Evolutionary conservation across 169 alveolate genomes (phyloP).

Genomic region (Eimeria maxima): DNA sequence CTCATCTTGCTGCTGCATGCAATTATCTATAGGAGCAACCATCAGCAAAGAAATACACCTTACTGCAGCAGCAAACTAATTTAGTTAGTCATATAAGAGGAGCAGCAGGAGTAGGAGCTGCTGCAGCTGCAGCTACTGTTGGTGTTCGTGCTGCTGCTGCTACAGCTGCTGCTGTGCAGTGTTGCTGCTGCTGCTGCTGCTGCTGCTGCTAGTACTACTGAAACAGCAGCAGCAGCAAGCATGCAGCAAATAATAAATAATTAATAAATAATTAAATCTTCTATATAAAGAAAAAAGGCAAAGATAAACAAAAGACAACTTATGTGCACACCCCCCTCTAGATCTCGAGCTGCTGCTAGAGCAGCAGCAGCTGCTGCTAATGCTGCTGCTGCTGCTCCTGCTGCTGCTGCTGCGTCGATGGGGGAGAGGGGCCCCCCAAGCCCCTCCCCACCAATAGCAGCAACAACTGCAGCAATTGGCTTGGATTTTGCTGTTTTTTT

Average conservation of each 20-base stretch:
- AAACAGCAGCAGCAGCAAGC: neutral
- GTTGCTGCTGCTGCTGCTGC: slow-evolving; percentile 15
- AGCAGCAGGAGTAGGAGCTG: neutral
- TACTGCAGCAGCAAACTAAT: neutral
- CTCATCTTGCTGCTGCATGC: neutral
- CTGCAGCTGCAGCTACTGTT: neutral
- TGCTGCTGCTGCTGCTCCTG: neutral
- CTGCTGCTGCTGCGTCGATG: slow-evolving; percentile 10
- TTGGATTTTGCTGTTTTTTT: neutral
- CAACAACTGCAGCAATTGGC: neutral
- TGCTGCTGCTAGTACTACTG: neutral
- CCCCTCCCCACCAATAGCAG: neutral
- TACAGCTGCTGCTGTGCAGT: neutral
- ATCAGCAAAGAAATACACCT: neutral
- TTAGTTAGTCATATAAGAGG: neutral
- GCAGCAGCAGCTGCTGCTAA: neutral
- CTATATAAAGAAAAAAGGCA: no score
- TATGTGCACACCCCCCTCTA: neutral
- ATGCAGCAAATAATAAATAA: neutral
- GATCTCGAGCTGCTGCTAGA: neutral
- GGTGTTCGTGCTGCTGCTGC: neutral
- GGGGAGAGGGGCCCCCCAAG: neutral
- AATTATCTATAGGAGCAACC: neutral
- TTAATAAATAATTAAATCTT: no score
- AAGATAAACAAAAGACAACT: neutral